phyloP scores from a whole-genome alignment of 768 basidiomycete genomes.

The Cystofilobasidium macerans region DNA sequence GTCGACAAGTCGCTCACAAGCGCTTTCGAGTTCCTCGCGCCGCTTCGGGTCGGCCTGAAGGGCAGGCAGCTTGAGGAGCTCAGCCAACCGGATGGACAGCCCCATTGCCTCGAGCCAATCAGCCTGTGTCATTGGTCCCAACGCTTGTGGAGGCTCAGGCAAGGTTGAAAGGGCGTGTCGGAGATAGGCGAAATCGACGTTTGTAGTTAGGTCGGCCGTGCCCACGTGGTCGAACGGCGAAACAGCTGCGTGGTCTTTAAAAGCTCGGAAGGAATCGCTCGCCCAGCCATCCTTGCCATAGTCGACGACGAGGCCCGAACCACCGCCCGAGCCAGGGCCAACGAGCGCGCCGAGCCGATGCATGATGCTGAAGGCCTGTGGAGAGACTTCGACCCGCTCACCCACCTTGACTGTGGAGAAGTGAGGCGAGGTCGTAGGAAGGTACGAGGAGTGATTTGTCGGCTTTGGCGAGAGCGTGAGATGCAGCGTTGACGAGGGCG shows the following conservation, averaged over 20 bases:
- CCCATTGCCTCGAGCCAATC: conserved; percentile 72
- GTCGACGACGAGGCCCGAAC: conserved; percentile 79
- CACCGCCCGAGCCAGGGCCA: conserved; percentile 33
- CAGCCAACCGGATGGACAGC: conserved; percentile 53
- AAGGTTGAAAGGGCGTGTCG: conserved; percentile 48
- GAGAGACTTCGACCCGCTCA: conserved; percentile 68
- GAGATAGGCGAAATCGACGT: conserved; percentile 88
- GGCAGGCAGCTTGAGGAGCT: conserved; percentile 48
- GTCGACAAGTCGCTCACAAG: conserved; percentile 65
- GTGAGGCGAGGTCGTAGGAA: conserved; percentile 50
- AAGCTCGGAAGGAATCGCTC: conserved; percentile 71
- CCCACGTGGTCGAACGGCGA: conserved; percentile 78
- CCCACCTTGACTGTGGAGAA: conserved; percentile 60
- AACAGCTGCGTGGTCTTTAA: conserved; percentile 68
- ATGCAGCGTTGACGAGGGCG: conserved; percentile 15
- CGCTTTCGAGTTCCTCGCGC: conserved; percentile 49
- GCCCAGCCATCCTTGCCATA: conserved; percentile 68
- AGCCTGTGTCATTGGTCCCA: conserved; percentile 65
- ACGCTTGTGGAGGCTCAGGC: conserved; percentile 29
- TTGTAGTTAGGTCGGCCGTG: conserved; percentile 83
- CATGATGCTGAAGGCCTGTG: conserved; percentile 56
- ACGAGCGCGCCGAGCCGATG: conserved; percentile 58
- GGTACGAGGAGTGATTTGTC: conserved; percentile 2
- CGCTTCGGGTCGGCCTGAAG: conserved; percentile 43
- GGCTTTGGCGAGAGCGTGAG: conserved; percentile 20